phyloP scores from a whole-genome alignment of 208 protist species.

The Leishmania tarentolae region DNA sequence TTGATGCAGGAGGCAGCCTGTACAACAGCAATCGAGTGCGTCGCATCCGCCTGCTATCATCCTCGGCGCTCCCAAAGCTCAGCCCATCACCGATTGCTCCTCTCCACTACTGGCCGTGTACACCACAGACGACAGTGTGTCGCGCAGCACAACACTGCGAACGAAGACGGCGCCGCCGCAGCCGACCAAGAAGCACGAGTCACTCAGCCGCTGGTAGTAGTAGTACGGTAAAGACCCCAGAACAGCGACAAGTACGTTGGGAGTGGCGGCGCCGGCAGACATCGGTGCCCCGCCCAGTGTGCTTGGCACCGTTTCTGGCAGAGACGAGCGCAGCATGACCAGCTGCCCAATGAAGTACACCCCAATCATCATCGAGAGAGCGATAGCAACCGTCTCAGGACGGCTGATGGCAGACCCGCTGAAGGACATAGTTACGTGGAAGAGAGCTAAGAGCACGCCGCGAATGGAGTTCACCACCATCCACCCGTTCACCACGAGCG shows the following conservation, averaged over 20 bases:
- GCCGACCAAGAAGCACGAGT: constrained; percentile 62
- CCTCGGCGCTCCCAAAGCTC: background rate
- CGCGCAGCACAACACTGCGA: constrained; percentile 40
- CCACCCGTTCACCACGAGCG: constrained; percentile 70
- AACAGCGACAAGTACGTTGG: constrained; percentile 43
- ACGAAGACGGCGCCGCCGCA: constrained; percentile 38
- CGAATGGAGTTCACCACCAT: constrained; percentile 74
- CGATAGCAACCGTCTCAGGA: constrained; percentile 63
- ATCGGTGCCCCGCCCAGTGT: background rate
- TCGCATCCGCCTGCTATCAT: background rate
- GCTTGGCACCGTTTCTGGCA: constrained; percentile 15
- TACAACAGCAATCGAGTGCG: background rate
- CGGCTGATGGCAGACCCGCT: constrained; percentile 48
- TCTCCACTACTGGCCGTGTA: constrained; percentile 25
- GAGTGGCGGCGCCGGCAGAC: background rate
- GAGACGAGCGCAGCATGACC: constrained; percentile 61
- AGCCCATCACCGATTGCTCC: background rate
- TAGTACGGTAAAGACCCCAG: constrained; percentile 56
- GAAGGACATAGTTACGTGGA: constrained; percentile 68
- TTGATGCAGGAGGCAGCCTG: background rate
- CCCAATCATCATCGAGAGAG: constrained; percentile 64
- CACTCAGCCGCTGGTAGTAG: constrained; percentile 75
- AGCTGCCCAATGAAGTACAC: constrained; percentile 80
- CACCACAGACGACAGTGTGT: constrained; percentile 33
- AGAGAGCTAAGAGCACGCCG: constrained; percentile 79